Percentiles rank a stretch among this genome's conserved stretches.
These are phyloP conservation scores for Pythium phragmitis DNA, from an alignment of 352 stramenopile species.

Conservation along the genomic window DNA sequence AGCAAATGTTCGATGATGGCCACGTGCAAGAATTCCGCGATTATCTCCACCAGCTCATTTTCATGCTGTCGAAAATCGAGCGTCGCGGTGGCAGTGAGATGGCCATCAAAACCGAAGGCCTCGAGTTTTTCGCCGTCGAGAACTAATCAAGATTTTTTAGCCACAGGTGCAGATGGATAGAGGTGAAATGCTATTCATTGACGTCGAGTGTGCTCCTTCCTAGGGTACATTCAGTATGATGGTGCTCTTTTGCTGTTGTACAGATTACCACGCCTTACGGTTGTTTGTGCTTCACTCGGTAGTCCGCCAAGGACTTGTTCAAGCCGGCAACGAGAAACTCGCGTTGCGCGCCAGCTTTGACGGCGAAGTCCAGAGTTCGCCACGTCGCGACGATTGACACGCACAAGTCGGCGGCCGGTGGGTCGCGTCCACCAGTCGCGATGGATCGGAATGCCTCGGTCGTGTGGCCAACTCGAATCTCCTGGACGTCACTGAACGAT, in stretches of 20 bases:
- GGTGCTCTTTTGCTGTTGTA: neutral
- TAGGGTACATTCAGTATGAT: constrained; percentile 14
- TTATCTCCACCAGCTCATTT: constrained; percentile 76
- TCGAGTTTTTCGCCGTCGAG: constrained; percentile 60
- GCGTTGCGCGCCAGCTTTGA: constrained; percentile 46
- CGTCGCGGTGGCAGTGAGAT: constrained; percentile 42
- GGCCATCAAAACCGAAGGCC: constrained; percentile 51
- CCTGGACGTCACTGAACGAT: constrained; percentile 46
- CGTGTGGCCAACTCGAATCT: constrained; percentile 50
- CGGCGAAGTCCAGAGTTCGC: constrained; percentile 62
- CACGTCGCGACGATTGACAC: constrained; percentile 59
- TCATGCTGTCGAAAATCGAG: constrained; percentile 62
- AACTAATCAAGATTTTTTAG: constrained; percentile 2
- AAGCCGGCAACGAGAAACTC: constrained; percentile 59
- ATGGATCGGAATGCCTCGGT: constrained; percentile 45
- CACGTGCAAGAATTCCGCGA: constrained; percentile 76
- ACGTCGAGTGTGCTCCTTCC: neutral
- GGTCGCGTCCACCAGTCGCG: constrained; percentile 27
- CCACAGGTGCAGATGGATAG: neutral
- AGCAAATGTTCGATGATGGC: constrained; percentile 62
- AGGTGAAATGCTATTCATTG: neutral
- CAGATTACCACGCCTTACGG: neutral
- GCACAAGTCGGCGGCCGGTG: constrained; percentile 39
- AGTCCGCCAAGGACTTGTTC: constrained; percentile 22
- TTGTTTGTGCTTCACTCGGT: constrained; percentile 23